Conservation (phyloP, 2,329 filamentous ascomycete genomes). For the Aspergillus proliferans region DNA sequence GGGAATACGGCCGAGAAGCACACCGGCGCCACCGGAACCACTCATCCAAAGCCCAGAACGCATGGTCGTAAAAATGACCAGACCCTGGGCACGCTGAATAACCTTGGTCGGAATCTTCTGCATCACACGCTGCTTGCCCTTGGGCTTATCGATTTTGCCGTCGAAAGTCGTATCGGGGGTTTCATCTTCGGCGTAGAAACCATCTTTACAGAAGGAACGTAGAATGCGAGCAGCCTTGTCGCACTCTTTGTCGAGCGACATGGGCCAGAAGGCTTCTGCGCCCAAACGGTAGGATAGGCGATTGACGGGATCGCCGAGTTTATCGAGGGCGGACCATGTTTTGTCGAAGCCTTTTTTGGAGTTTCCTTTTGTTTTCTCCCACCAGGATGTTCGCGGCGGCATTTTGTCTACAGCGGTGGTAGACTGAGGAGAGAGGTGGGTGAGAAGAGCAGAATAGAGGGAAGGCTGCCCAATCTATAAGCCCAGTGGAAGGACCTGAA, state of each 20-base stretch:
- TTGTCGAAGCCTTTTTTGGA: slow-evolving; percentile 66
- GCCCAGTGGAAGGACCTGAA: background rate
- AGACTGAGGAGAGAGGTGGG: background rate
- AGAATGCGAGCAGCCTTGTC: slow-evolving; percentile 87
- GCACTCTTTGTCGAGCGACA: slow-evolving; percentile 77
- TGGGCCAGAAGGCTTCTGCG: slow-evolving; percentile 77
- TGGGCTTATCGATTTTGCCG: slow-evolving; percentile 47
- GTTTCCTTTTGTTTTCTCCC: slow-evolving; percentile 47
- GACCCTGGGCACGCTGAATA: slow-evolving; percentile 79
- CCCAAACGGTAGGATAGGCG: slow-evolving; percentile 74
- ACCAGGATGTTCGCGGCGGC: slow-evolving; percentile 42
- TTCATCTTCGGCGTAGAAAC: slow-evolving; percentile 59
- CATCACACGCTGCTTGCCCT: slow-evolving; percentile 57
- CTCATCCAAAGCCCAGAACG: slow-evolving; percentile 86
- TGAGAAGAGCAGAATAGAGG: background rate
- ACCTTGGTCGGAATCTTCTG: slow-evolving; percentile 84
- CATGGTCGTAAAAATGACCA: slow-evolving; percentile 95
- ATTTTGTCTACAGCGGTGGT: slow-evolving; percentile 16
- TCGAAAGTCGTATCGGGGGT: slow-evolving; percentile 39
- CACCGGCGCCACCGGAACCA: slow-evolving; percentile 81
- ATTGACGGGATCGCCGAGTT: slow-evolving; percentile 71
- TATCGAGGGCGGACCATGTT: slow-evolving; percentile 61
- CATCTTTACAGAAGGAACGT: slow-evolving; percentile 81
- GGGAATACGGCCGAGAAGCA: slow-evolving; percentile 70
- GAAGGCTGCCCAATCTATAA: slow-evolving; percentile 7